Base-by-base conservation (phyloP, 192 early-diverging fungal species). In the Umbelopsis isabellina region DNA sequence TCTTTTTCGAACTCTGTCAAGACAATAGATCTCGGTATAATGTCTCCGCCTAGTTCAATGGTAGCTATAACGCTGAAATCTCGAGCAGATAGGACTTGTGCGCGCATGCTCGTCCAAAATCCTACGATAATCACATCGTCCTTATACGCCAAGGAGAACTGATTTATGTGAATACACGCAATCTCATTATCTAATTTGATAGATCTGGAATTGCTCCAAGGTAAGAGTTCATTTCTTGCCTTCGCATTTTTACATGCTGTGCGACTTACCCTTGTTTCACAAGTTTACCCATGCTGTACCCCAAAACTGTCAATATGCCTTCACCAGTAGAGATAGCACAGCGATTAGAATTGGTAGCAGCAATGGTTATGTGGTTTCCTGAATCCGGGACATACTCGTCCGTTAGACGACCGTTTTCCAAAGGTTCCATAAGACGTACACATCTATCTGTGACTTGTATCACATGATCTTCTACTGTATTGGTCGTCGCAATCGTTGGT, bases 1-100 rank as follows among this genome's bases (percentile, higher is more conserved):
- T 87, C 82, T n/a, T 79, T 79, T 51, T 92, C 94, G 53, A 99
- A 87, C 13, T 81, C 75, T 44, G 86, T 74, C 73, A 91, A 76
- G 3, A 90, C 76, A 49, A 95, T 76, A 0, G 94, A 94, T 11
- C 94, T 87, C 21, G 92, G 89, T 71, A 95, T 84, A 35, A 81
- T 83, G 9, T 79, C 83, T 22, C 83, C 85, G 4, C 70, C 81
- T 5, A 93, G 69, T 12, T 78, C 68, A 53, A 88, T 81, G 12
- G 80, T 73, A 0, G 81, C 68, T 21, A 84, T 74, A 7, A 83
- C 76, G 20, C 74, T 50, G 49, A 98, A 79, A 1, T 69, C 72
- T 6, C 91, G 87, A 44, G 94, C 68, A 1, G 73, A 67, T 10
- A 95, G 73, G 18, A 94, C 46, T 4, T 72, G 70, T 1, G 95